These are phyloP conservation scores for Strigomonas galati DNA, from an alignment of 208 protist genomes.

Conservation along the genomic window DNA sequence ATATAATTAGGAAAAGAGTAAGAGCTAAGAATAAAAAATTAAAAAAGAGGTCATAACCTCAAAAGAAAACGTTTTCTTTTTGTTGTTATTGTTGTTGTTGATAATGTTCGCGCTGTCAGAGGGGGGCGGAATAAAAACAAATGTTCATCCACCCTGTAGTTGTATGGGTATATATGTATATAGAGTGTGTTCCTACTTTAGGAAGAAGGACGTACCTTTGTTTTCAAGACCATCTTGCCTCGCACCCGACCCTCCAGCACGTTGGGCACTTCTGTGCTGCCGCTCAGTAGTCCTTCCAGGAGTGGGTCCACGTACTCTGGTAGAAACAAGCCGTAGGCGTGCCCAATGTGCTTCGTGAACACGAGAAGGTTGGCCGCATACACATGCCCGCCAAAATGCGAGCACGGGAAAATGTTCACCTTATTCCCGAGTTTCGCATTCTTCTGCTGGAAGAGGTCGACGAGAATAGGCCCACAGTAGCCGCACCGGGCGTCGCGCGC, in stretches of 20 bases:
- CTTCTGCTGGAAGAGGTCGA: constrained; percentile 16
- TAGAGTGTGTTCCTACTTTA: too few species aligned
- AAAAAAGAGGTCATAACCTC: neutral
- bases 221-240: neutral
- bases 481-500: constrained; percentile 22
- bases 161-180: too few species aligned
- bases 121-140: too few species aligned
- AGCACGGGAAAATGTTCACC: constrained; percentile 20
- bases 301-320: constrained; percentile 18
- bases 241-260: constrained; percentile 11
- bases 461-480: constrained; percentile 30
- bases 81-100: neutral
- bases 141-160: too few species aligned
- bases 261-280: constrained; percentile 10
- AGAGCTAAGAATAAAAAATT: neutral
- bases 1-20: neutral
- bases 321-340: constrained; percentile 20
- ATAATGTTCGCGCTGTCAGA: neutral
- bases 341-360: constrained; percentile 19
- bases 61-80: neutral
- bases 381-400: constrained; percentile 28
- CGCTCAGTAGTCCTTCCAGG: neutral
- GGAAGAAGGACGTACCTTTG: neutral
- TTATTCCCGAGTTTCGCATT: neutral
- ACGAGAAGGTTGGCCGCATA: constrained; percentile 35